Percentiles rank a stretch among this genome's conserved stretches.
Evolutionary conservation across 306 rosid genomes (phyloP).

Genomic region (Begonia loranthoides): DNA sequence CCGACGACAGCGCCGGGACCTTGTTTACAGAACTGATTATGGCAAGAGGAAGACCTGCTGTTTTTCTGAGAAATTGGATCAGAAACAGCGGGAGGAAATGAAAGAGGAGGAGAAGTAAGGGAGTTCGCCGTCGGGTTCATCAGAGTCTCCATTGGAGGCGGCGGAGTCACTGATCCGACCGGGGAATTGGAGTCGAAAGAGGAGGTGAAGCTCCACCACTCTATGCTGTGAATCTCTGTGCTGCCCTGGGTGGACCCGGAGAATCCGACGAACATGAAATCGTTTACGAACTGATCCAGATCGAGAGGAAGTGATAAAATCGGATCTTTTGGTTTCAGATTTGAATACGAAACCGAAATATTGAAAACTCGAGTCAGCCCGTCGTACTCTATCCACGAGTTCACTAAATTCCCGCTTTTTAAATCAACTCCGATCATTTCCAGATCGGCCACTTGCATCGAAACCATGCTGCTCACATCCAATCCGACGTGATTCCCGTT

Average conservation of each 20-base stretch:
- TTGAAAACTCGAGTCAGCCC: constrained; percentile 37
- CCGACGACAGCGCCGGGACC: constrained; percentile 94
- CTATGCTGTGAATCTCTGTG: constrained; percentile 68
- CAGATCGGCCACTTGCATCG: constrained; percentile 47
- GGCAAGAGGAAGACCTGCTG: constrained; percentile 50
- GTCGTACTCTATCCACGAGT: constrained; percentile 79
- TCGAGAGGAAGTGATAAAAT: constrained; percentile 51
- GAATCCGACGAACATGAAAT: constrained; percentile 91
- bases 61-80: constrained; percentile 24
- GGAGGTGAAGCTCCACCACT: constrained; percentile 93
- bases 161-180: constrained; percentile 24
- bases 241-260: constrained; percentile 97
- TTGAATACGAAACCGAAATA: constrained; percentile 76
- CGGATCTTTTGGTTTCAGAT: constrained; percentile 73
- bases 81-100: constrained; percentile 40
- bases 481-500: constrained; percentile 94
- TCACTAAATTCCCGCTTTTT: constrained; percentile 65
- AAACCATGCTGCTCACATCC: constrained; percentile 71
- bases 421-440: constrained; percentile 49
- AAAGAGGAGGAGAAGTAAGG: constrained; percentile 49
- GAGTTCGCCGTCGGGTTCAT: constrained; percentile 58
- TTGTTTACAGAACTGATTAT: constrained; percentile 63
- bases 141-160: constrained; percentile 52
- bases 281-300: constrained; percentile 50
- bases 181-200: constrained; percentile 28